A percentile compares a stretch with the other conserved stretches of the same genome.
These are phyloP conservation scores for Pestalotiopsis fici DNA, from an alignment of 2,329 filamentous ascomycete species.

Conservation along the genomic window DNA sequence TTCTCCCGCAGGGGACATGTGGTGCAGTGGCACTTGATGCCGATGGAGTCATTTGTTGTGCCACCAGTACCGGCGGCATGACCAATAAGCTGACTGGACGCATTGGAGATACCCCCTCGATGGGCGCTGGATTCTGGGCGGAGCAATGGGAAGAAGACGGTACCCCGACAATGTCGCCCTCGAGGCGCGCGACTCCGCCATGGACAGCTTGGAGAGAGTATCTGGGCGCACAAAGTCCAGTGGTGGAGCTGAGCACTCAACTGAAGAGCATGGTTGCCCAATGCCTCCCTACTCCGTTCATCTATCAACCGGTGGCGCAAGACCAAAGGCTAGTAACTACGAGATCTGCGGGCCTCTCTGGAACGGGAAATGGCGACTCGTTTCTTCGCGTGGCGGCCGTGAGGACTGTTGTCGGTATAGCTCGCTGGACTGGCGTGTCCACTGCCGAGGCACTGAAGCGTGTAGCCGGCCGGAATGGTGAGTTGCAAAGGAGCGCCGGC, in stretches of 20 bases:
- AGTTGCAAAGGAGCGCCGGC: constrained; percentile 74
- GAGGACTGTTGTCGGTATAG: constrained; percentile 72
- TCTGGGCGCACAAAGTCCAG: constrained; percentile 27
- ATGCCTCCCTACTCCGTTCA: constrained; percentile 56
- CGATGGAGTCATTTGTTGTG: constrained; percentile 72
- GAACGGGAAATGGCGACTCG: constrained; percentile 87
- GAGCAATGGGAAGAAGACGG: constrained; percentile 67
- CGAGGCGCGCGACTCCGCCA: too few species aligned
- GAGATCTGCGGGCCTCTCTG: constrained; percentile 63
- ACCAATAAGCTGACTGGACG: constrained; percentile 88
- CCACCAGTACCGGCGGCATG: constrained; percentile 72
- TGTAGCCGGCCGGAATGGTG: constrained; percentile 70
- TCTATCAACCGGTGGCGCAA: constrained; percentile 34
- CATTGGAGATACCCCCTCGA: constrained; percentile 81
- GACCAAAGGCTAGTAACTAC: constrained; percentile 25
- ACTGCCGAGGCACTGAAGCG: constrained; percentile 61
- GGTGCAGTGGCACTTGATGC: constrained; percentile 80
- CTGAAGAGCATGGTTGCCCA: constrained; percentile 55
- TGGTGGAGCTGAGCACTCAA: constrained; percentile 40
- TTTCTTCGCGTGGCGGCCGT: constrained; percentile 75
- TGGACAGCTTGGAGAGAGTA: constrained; percentile 20
- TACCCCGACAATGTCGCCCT: constrained; percentile 1
- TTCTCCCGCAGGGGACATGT: constrained; percentile 80
- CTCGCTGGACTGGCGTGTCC: constrained; percentile 58
- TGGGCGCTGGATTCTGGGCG: constrained; percentile 88